A percentile compares a stretch with the other conserved stretches of the same genome.
Conservation (phyloP, 2,329 filamentous ascomycete species). For the Pleurostoma richardsiae region DNA sequence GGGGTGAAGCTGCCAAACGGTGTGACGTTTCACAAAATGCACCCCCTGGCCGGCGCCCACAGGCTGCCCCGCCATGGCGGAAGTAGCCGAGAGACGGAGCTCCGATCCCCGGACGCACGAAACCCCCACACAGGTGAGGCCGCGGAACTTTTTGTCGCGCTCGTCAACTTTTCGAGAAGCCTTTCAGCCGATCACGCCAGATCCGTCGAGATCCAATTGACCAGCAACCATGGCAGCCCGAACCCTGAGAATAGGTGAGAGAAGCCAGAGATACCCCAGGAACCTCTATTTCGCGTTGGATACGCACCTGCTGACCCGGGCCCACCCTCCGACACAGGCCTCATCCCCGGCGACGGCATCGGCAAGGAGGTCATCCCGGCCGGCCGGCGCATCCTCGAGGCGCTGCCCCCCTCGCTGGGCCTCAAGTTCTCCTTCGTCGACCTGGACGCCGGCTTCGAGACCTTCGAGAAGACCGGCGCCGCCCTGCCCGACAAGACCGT, state of each 20-base stretch:
- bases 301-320: background rate
- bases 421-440: constrained; percentile 93
- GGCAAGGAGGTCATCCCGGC: constrained; percentile 97
- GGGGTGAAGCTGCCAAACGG: no score
- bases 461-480: constrained; percentile 83
- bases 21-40: no score
- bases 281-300: background rate
- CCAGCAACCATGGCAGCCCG: constrained; percentile 50
- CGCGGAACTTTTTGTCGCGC: no score
- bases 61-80: no score
- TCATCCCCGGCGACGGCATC: constrained; percentile 97
- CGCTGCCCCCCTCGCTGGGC: constrained; percentile 82
- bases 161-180: no score
- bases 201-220: background rate
- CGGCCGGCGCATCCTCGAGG: constrained; percentile 85
- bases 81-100: no score
- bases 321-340: constrained; percentile 48
- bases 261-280: background rate
- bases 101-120: background rate
- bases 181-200: no score
- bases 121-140: background rate
- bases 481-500: constrained; percentile 90
- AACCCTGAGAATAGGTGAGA: constrained; percentile 63
- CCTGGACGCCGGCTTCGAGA: constrained; percentile 88
- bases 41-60: no score